Evolutionary conservation across 495 filamentous ascomycete genomes (phyloP), one percentile per base, ranked within the genome.

Genomic region (Patellaria atrata): DNA sequence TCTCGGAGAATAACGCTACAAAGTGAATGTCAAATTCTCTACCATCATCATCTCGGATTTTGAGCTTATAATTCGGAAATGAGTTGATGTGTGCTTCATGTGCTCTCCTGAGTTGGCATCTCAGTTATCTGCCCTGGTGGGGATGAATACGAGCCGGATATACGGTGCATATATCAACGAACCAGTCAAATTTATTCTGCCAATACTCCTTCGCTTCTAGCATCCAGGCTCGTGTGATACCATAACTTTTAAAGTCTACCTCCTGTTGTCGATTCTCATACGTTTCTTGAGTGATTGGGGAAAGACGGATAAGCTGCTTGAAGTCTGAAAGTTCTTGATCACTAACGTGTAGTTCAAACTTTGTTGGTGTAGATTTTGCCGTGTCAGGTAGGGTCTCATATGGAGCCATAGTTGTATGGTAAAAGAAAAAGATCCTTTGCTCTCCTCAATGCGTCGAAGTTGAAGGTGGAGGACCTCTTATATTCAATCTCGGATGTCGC

Each of bases 21-120:
- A 79, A 81, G 43, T 79, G 76, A 5, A 82, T 59, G 1, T 54
- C 49, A 17, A 67, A 50, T n/a, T 48, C 38, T 3, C 54, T 46
- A 16, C 56, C 51, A 4, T 46, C 48, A 3, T 60, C 45, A 15
- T 63, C 59, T 24, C 64, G 56, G 16, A 81, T 54, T 2, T 54
- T 44, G 7, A 60, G 56, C 0, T 47, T 70, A 56, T 64, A 82
- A 40, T 83, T 69, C 2, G 76, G 73, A 41, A 76, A 68, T 7
- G 50, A 61, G 56, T 83, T 81, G 33, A 76, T 70, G 22, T 60
- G 59, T 8, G 55, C 42, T 46, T 80, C 73, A 9, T 54, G 50
- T 5, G 59, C 44, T 44, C 64, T 61, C 69, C 66, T 67, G 12
- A 26, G 9, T 15, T 16, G 14, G n/a, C n/a, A n/a, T n/a, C n/a